Evolutionary conservation across 257 asterid species (phyloP), one percentile per base, ranked within the genome.

Genomic region (Misopates orontium): DNA sequence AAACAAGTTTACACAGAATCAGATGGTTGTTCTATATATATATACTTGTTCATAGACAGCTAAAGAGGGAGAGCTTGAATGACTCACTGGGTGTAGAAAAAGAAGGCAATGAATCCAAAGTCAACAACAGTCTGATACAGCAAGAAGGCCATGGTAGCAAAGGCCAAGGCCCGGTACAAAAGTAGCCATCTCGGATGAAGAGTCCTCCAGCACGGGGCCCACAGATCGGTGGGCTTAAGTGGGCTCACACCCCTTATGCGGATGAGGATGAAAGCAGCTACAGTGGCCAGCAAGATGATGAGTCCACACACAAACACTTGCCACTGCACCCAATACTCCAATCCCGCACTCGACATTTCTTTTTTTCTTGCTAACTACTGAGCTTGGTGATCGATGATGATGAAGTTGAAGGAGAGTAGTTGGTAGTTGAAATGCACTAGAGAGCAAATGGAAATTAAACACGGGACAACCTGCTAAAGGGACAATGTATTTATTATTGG

Each of bases 81-180:
- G 6, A 28, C 71, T 21, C 73, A 89, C 97, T 92, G 98, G 4
- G 98, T 92, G 77, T 92, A 89, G 93, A 92, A 92, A 31, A 82
- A 79, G 89, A 92, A 89, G 78, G 72, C 81, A 68, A 84, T 80
- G 85, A 82, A 69, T 19, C 97, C 95, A 21, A 89, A 73, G 65
- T 69, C 15, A 18, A 51, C 76, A 39, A 85, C 88, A 7, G 79
- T 73, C 66, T 71, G 85, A 70, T 77, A 87, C 64, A 92, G 88
- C 73, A 87, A 54, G 80, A 64, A 76, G n/a, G 78, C 73, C 95
- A 89, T 89, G 40, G 82, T 65, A 42, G 65, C 28, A 31, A 81
- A 89, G 48, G 97, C 86, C 44, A 81, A 62, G 56, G 87, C 89
- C 16, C 97, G 85, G 84, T 79, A 92, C 60, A 65, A 18, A 31